phyloP scores from a whole-genome alignment of 2,329 filamentous ascomycete species.

The Grosmannia huntii region DNA sequence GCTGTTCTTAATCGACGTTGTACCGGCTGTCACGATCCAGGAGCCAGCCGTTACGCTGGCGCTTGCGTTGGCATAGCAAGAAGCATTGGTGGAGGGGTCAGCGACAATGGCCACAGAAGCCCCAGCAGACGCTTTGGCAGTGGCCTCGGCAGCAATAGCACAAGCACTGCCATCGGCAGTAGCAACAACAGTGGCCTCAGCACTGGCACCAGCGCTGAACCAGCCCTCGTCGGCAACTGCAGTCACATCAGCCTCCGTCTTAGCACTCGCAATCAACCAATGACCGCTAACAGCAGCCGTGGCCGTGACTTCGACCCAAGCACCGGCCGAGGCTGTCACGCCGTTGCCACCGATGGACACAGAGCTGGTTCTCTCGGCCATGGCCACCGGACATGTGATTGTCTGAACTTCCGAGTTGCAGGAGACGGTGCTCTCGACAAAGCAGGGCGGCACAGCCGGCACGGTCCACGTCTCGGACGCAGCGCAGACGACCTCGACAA shows the following conservation, averaged over 20 bases:
- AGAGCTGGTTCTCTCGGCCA: slow-evolving; percentile 2
- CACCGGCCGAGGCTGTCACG: slow-evolving; percentile 9
- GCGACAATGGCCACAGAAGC: background rate
- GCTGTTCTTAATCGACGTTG: slow-evolving; percentile 9
- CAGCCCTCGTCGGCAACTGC: background rate
- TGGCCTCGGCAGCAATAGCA: background rate
- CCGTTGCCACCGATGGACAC: slow-evolving; percentile 8
- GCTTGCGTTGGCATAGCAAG: background rate
- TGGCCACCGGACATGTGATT: slow-evolving; percentile 10
- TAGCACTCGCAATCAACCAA: background rate
- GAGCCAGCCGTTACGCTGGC: background rate
- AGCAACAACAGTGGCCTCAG: background rate
- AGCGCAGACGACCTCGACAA: slow-evolving; percentile 25
- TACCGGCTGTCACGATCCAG: slow-evolving; percentile 9
- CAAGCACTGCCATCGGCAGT: background rate
- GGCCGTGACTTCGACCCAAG: background rate
- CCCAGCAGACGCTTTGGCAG: background rate
- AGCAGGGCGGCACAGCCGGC: slow-evolving; percentile 13
- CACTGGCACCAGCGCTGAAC: background rate
- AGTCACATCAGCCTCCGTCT: background rate
- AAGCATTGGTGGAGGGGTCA: background rate
- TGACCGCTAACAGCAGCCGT: background rate
- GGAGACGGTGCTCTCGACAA: slow-evolving; percentile 12
- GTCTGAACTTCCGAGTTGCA: slow-evolving; percentile 6
- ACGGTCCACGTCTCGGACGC: slow-evolving; percentile 29